Evolutionary conservation across 768 basidiomycete genomes (phyloP).

Genomic region (Lactifluus rugatus): DNA sequence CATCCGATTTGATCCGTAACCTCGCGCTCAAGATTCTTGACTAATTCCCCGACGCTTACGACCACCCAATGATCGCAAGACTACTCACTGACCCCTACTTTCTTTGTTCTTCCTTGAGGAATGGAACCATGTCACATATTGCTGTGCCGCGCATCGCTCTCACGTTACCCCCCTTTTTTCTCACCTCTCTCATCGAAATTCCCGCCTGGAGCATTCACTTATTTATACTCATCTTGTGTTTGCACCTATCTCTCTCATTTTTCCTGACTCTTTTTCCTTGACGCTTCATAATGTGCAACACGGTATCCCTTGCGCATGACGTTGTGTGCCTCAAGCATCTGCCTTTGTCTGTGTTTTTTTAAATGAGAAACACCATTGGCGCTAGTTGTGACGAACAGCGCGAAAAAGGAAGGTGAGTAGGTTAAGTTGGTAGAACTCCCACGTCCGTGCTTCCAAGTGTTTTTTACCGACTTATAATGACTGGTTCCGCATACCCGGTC

Average conservation of each 20-base stretch:
- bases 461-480: not conserved
- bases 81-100: conserved; percentile 1
- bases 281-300: conserved; percentile 10
- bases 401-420: conserved; percentile 17
- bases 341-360: not conserved
- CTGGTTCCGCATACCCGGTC: not conserved
- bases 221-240: conserved; percentile 17
- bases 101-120: conserved; percentile 1
- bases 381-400: not conserved
- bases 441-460: not conserved
- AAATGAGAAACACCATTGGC: not conserved
- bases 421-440: conserved; percentile 6
- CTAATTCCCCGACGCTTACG: conserved; percentile 10
- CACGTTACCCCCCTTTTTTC: not conserved
- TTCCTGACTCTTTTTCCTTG: not conserved
- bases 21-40: not conserved
- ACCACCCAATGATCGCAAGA: conserved; percentile 13
- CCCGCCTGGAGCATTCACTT: conserved; percentile 16
- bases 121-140: conserved; percentile 10
- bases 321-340: conserved; percentile 2
- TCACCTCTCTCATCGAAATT: not conserved
- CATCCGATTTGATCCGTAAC: conserved; percentile 18
- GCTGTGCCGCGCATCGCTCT: conserved; percentile 4
- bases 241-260: conserved; percentile 6
- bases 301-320: conserved; percentile 4